Percentiles rank a stretch among this genome's conserved stretches.
Conservation (phyloP, 2,329 filamentous ascomycete genomes). For the Aspergillus bombycis region DNA sequence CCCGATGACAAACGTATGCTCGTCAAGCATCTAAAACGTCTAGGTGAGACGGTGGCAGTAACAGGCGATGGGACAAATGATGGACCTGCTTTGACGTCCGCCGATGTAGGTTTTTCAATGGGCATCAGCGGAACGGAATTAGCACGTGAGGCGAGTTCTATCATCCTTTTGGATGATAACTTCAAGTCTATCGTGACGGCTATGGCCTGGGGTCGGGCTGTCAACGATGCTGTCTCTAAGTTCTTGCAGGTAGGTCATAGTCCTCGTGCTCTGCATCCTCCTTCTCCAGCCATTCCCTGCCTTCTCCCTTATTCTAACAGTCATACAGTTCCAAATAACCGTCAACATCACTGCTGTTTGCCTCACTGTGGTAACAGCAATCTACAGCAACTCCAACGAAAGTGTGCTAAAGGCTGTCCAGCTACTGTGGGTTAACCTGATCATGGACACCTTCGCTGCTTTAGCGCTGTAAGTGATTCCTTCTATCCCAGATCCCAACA, state of each 20-base stretch:
- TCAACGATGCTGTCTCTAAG: conserved; percentile 67
- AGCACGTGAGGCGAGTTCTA: conserved; percentile 66
- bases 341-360: conserved; percentile 89
- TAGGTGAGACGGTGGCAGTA: conserved; percentile 61
- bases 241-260: conserved; percentile 54
- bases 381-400: conserved; percentile 66
- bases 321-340: conserved; percentile 55
- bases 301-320: background rate
- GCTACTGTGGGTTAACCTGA: conserved; percentile 89
- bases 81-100: conserved; percentile 63
- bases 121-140: conserved; percentile 66
- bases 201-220: conserved; percentile 65
- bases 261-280: background rate
- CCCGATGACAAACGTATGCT: conserved; percentile 67
- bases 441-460: conserved; percentile 57
- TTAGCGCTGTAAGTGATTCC: conserved; percentile 7
- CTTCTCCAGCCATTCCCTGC: no score
- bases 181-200: conserved; percentile 65
- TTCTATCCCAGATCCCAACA: background rate
- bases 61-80: conserved; percentile 69
- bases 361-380: conserved; percentile 81
- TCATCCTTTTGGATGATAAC: conserved; percentile 68
- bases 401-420: conserved; percentile 80
- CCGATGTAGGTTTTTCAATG: conserved; percentile 68
- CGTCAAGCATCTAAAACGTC: conserved; percentile 59